These are phyloP conservation scores for Coemansia sp. DNA, from an alignment of 192 early-diverging fungal species.

Conservation along the genomic window DNA sequence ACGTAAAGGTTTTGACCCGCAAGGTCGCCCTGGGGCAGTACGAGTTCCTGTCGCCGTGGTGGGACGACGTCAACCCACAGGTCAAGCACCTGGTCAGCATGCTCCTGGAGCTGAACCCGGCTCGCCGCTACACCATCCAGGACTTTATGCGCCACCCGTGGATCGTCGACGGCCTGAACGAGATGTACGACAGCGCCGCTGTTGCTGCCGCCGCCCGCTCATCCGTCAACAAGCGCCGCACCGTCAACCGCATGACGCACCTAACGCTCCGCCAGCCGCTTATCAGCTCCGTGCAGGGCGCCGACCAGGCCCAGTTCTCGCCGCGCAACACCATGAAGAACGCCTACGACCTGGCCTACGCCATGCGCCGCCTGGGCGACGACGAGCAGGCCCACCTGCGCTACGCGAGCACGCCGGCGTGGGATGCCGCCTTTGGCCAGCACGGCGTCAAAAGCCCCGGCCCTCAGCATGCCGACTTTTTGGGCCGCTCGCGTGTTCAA, in stretches of 20 bases:
- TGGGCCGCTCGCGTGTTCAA: conserved; percentile 14
- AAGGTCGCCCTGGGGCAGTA: conserved; percentile 86
- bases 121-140: conserved; percentile 72
- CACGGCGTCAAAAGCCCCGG: conserved; percentile 49
- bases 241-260: conserved; percentile 25
- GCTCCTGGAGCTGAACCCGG: conserved; percentile 70
- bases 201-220: conserved; percentile 39
- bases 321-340: conserved; percentile 67
- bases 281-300: neutral
- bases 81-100: conserved; percentile 73
- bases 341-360: conserved; percentile 73
- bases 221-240: conserved; percentile 41
- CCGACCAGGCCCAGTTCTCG: conserved; percentile 38
- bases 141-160: conserved; percentile 83
- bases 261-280: conserved; percentile 30
- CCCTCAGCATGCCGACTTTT: conserved; percentile 23
- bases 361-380: conserved; percentile 75
- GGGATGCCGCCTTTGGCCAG: conserved; percentile 53
- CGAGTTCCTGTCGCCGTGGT: conserved; percentile 86
- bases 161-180: conserved; percentile 51
- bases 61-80: conserved; percentile 79
- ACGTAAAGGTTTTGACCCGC: conserved; percentile 71
- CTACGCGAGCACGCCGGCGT: conserved; percentile 44
- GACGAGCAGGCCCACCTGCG: conserved; percentile 53
- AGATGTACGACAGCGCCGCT: conserved; percentile 46